Conservation (phyloP, 192 early-diverging fungal species). For the Umbelopsis isabellina region DNA sequence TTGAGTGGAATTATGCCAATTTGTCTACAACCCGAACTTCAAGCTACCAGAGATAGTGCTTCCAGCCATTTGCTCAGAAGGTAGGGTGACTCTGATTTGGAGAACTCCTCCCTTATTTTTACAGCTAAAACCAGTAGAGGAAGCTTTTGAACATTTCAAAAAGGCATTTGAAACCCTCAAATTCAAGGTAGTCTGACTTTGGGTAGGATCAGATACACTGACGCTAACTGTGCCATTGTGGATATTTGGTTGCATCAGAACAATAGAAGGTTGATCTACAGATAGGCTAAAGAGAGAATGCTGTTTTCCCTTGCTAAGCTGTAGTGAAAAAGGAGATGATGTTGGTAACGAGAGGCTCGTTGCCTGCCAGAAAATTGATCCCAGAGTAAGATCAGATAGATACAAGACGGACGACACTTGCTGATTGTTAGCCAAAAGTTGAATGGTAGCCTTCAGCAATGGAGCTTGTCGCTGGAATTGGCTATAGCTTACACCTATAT, state of each 20-base stretch:
- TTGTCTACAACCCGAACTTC: background rate
- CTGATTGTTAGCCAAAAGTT: conserved; percentile 1
- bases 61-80: conserved; percentile 21
- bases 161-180: conserved; percentile 5
- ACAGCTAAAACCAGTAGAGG: conserved; percentile 2
- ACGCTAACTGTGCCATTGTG: background rate
- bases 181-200: conserved; percentile 6
- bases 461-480: background rate
- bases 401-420: background rate
- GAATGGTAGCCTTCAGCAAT: conserved; percentile 7
- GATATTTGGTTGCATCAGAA: conserved; percentile 5
- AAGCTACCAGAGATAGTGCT: conserved; percentile 1
- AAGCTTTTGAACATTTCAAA: background rate
- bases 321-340: background rate
- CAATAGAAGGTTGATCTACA: conserved; percentile 17
- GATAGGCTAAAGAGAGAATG: background rate
- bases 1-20: too few relatives aligned
- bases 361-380: conserved; percentile 15
- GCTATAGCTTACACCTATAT: conserved; percentile 12
- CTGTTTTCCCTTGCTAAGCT: background rate
- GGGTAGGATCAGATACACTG: conserved; percentile 26
- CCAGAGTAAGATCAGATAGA: conserved; percentile 4
- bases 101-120: background rate
- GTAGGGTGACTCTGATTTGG: conserved; percentile 15
- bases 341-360: background rate